Percentiles rank a stretch among this genome's conserved stretches.
These are phyloP conservation scores for Hypoxylon crocopeplum DNA, from an alignment of 495 filamentous ascomycete genomes.

Conservation along the genomic window DNA sequence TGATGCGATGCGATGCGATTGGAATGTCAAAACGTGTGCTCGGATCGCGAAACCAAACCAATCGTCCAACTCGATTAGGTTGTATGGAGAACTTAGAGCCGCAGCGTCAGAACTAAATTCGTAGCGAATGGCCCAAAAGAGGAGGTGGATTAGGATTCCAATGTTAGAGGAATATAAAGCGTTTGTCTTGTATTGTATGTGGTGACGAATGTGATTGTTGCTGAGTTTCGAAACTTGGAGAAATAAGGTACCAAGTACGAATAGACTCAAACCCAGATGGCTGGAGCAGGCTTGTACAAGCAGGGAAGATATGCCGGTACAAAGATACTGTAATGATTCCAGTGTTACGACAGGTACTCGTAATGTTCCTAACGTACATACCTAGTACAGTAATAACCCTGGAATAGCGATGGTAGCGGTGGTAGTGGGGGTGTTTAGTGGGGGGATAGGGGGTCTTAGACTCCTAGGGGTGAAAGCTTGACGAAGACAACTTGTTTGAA, in stretches of 20 bases:
- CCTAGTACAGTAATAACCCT: background rate
- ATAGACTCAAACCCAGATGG: slow-evolving; percentile 9
- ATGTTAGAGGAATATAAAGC: no score
- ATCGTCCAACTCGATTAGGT: background rate
- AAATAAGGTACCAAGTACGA: no score
- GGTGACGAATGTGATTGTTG: no score
- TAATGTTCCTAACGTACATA: background rate
- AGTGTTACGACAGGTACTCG: background rate
- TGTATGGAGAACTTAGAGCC: background rate
- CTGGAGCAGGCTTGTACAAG: slow-evolving; percentile 8
- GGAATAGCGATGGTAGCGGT: background rate
- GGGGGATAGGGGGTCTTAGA: slow-evolving; percentile 23
- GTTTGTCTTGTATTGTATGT: no score
- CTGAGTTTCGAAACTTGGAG: no score
- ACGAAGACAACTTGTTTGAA: background rate
- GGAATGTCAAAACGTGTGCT: slow-evolving; percentile 35
- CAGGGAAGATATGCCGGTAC: no score
- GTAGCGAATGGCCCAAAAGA: no score
- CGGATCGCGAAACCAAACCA: slow-evolving; percentile 29
- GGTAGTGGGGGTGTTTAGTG: slow-evolving; percentile 11
- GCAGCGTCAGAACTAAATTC: no score
- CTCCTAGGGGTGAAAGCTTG: slow-evolving; percentile 18
- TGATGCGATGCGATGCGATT: slow-evolving; percentile 21
- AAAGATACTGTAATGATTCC: no score
- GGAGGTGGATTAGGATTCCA: no score